These are phyloP conservation scores for Aspergillus leporis DNA, from an alignment of 495 filamentous ascomycete species.

Conservation along the genomic window DNA sequence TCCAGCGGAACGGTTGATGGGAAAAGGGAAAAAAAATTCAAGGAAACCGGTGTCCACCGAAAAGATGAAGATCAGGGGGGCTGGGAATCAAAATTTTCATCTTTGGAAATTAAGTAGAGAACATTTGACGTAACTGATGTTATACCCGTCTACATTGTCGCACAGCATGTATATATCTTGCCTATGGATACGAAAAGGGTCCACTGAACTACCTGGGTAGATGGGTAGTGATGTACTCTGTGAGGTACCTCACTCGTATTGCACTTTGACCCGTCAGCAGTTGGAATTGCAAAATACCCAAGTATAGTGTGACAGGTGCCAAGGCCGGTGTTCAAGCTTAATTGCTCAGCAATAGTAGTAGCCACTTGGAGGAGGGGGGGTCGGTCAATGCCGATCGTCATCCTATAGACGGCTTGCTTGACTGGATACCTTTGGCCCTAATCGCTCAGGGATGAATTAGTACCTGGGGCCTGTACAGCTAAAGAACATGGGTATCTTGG, in stretches of 20 bases:
- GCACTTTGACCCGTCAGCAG: too few relatives aligned
- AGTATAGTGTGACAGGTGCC: conserved; percentile 12
- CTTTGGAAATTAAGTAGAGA: background rate
- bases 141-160: too few relatives aligned
- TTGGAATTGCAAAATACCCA: background rate
- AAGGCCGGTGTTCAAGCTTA: conserved; percentile 21
- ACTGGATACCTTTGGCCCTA: background rate
- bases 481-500: background rate
- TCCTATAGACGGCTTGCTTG: background rate
- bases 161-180: too few relatives aligned
- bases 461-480: background rate
- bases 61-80: conserved; percentile 5
- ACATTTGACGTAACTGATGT: background rate
- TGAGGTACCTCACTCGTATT: background rate
- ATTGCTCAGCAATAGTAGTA: conserved; percentile 8
- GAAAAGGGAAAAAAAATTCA: background rate
- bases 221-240: too few relatives aligned
- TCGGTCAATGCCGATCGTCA: conserved; percentile 7
- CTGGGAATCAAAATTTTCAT: background rate
- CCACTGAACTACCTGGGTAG: too few relatives aligned
- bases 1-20: background rate
- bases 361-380: background rate
- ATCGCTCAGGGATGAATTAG: background rate
- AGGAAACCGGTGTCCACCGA: background rate
- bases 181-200: too few relatives aligned